phyloP scores from a whole-genome alignment of 345 rosid genomes.

The Ailanthus altissimus region DNA sequence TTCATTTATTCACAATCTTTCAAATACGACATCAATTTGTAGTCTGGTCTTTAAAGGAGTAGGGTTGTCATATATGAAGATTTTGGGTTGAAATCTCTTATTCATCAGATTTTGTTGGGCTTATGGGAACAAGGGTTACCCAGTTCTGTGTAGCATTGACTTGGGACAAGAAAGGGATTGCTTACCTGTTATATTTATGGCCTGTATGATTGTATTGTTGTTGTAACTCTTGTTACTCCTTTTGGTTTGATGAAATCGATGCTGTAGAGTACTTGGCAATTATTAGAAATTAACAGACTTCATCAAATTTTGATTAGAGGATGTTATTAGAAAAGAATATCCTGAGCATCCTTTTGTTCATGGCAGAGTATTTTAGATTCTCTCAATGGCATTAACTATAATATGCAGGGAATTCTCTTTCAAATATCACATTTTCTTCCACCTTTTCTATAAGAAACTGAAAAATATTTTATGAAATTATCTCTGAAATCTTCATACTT shows the following conservation, averaged over 20 bases:
- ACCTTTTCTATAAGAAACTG: no score
- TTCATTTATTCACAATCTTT: not conserved
- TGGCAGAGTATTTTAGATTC: not conserved
- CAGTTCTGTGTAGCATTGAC: not conserved
- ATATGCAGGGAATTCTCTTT: no score
- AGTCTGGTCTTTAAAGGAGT: no score
- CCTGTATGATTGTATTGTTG: no score
- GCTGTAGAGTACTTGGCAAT: not conserved
- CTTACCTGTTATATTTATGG: not conserved
- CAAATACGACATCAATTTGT: no score
- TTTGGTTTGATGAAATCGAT: no score
- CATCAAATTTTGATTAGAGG: not conserved
- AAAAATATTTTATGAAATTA: no score
- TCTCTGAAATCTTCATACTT: no score
- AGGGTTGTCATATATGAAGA: not conserved
- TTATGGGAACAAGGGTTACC: not conserved
- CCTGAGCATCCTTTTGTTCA: not conserved
- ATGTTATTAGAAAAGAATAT: not conserved
- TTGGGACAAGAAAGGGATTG: not conserved
- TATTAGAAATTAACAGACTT: not conserved
- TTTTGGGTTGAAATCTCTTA: not conserved
- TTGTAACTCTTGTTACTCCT: no score
- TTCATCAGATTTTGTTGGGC: not conserved
- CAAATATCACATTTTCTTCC: no score
- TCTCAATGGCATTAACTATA: no score